phyloP scores from a whole-genome alignment of 148 eudicot genomes.

The Vaccinium corymbosum region DNA sequence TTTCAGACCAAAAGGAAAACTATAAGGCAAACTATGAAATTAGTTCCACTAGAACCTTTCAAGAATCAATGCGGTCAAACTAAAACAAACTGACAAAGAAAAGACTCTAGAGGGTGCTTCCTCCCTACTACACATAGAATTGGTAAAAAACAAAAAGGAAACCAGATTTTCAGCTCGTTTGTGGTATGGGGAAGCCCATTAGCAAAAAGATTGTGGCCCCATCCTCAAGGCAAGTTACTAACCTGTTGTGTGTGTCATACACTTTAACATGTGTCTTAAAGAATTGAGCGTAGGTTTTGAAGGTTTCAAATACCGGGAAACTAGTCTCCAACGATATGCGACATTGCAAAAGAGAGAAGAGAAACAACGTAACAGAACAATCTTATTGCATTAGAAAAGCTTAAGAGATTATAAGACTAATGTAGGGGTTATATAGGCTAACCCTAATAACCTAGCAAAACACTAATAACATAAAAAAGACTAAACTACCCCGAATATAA shows the following conservation, averaged over 20 bases:
- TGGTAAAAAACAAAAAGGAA: not conserved
- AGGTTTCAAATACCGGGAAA: not conserved
- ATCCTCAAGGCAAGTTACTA: not conserved
- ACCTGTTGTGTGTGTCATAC: not conserved
- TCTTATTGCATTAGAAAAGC: too few relatives aligned
- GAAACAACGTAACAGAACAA: too few relatives aligned
- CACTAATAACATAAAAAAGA: too few relatives aligned
- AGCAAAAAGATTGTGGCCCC: not conserved
- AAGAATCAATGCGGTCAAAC: too few relatives aligned
- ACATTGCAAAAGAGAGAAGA: too few relatives aligned
- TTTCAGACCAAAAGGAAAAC: too few relatives aligned
- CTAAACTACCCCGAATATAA: too few relatives aligned
- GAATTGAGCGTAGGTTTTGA: not conserved
- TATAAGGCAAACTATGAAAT: too few relatives aligned
- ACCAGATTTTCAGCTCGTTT: not conserved
- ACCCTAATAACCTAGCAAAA: too few relatives aligned
- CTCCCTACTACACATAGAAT: not conserved
- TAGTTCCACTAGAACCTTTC: too few relatives aligned
- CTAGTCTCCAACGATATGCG: not conserved
- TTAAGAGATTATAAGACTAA: too few relatives aligned
- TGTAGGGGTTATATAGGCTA: too few relatives aligned
- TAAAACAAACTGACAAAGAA: not conserved
- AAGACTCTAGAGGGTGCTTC: not conserved
- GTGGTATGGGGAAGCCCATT: not conserved
- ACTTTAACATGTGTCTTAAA: not conserved